Conservation (phyloP, 371 early-diverging fungal genomes). For the Lichtheimia corymbifera region DNA sequence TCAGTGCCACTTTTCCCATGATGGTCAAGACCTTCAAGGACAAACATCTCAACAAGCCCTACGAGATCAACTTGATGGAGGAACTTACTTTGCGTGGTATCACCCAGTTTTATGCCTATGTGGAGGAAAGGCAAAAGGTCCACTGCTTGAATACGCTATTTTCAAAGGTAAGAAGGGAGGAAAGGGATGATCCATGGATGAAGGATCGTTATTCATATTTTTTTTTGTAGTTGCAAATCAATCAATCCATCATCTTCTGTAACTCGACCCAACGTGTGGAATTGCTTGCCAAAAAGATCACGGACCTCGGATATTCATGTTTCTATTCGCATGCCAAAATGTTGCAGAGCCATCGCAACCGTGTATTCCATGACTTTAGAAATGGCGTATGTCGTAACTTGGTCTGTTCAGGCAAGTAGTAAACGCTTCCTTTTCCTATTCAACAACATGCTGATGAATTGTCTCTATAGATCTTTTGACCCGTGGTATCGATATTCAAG, state of each 20-base stretch:
- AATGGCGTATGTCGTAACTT: conserved; percentile 95
- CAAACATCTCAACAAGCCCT: conserved; percentile 89
- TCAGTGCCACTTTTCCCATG: conserved; percentile 98
- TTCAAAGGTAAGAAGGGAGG: conserved; percentile 68
- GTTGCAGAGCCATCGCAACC: conserved; percentile 97
- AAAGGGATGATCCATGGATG: neutral
- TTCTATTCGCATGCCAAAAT: conserved; percentile 98
- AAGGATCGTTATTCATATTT: neutral
- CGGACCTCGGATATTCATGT: conserved; percentile 97
- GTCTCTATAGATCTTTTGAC: conserved; percentile 84
- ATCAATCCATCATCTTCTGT: conserved; percentile 99
- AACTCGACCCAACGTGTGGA: conserved; percentile 98
- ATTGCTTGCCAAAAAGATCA: conserved; percentile 96
- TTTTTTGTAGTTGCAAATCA: conserved; percentile 85
- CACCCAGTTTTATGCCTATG: conserved; percentile 98
- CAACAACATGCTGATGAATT: conserved; percentile 10
- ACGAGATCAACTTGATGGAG: conserved; percentile 99
- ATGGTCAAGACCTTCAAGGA: conserved; percentile 96
- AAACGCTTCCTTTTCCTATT: neutral
- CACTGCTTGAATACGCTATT: conserved; percentile 97
- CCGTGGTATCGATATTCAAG: conserved; percentile 99
- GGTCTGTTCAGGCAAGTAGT: conserved; percentile 81
- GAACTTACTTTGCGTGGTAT: conserved; percentile 97
- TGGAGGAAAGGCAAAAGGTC: conserved; percentile 97
- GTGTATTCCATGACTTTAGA: conserved; percentile 98